Percentiles rank a stretch among this genome's conserved stretches.
Conservation (phyloP, 306 rosid species). For the Sesbania bispinosa region DNA sequence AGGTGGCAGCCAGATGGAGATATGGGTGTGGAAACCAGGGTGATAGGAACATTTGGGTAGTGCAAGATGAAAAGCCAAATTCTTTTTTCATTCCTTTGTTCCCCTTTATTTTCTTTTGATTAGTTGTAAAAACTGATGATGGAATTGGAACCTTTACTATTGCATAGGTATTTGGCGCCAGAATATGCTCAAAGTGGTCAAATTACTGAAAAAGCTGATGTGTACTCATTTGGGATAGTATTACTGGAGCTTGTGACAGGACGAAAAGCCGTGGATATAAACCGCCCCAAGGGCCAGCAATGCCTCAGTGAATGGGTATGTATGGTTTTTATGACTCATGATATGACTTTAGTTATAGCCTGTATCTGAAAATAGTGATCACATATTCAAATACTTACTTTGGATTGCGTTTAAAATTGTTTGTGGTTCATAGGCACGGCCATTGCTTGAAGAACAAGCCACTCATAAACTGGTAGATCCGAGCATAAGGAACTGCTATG, state of each 20-base stretch:
- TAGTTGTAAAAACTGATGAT: constrained; percentile 14
- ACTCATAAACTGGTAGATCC: constrained; percentile 70
- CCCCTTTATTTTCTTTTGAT: not conserved
- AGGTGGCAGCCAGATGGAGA: constrained; percentile 99
- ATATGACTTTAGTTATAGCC: not conserved
- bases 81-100: not conserved
- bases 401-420: not conserved
- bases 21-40: constrained; percentile 87
- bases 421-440: constrained; percentile 57
- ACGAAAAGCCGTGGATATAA: constrained; percentile 79
- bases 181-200: constrained; percentile 98
- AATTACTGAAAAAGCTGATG: constrained; percentile 96
- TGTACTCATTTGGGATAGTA: constrained; percentile 88
- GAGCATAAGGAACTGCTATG: constrained; percentile 45
- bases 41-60: constrained; percentile 94
- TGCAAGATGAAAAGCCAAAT: not conserved
- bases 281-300: constrained; percentile 85
- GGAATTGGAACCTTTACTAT: not conserved
- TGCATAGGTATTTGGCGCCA: constrained; percentile 84
- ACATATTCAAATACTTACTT: not conserved
- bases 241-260: constrained; percentile 90
- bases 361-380: not conserved
- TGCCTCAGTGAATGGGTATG: constrained; percentile 98
- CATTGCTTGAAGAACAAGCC: constrained; percentile 61
- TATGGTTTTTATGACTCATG: constrained; percentile 21